Conservation (phyloP, 768 basidiomycete species). For the Lactarius quietus region DNA sequence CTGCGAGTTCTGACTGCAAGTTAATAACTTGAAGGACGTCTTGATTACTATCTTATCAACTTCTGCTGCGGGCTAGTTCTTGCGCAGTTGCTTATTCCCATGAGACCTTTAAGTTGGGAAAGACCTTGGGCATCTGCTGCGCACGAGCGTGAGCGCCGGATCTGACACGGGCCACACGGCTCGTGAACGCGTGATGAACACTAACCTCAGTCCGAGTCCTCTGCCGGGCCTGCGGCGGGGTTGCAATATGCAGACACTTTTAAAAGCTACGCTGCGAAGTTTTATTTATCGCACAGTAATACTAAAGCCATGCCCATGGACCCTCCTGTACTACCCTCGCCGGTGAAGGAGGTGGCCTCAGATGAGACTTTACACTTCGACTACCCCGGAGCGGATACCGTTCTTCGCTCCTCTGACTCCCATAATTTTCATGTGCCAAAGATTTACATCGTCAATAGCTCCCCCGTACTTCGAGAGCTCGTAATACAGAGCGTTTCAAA, state of each 20-base stretch:
- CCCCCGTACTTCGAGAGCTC: conserved; percentile 37
- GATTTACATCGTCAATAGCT: conserved; percentile 41
- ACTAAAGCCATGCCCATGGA: background rate
- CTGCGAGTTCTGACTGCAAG: too few species aligned
- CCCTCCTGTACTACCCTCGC: background rate
- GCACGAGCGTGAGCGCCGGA: background rate
- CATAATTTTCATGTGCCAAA: conserved; percentile 7
- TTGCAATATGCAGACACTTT: background rate
- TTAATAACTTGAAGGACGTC: too few species aligned
- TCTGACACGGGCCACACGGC: too few species aligned
- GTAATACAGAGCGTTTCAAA: background rate
- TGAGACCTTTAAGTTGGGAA: too few species aligned
- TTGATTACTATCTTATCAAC: too few species aligned
- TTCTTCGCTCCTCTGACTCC: background rate
- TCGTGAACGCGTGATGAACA: too few species aligned
- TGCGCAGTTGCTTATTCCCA: background rate
- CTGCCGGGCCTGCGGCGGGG: background rate
- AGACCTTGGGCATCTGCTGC: background rate
- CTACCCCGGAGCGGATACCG: background rate
- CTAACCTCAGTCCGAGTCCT: too few species aligned
- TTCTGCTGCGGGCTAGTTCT: too few species aligned
- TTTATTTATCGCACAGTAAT: too few species aligned
- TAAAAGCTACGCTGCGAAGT: background rate
- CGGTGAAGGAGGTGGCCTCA: background rate
- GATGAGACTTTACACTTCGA: background rate